Base-by-base conservation (phyloP, 2,329 filamentous ascomycete species). In the Paecilomyces variotii region DNA sequence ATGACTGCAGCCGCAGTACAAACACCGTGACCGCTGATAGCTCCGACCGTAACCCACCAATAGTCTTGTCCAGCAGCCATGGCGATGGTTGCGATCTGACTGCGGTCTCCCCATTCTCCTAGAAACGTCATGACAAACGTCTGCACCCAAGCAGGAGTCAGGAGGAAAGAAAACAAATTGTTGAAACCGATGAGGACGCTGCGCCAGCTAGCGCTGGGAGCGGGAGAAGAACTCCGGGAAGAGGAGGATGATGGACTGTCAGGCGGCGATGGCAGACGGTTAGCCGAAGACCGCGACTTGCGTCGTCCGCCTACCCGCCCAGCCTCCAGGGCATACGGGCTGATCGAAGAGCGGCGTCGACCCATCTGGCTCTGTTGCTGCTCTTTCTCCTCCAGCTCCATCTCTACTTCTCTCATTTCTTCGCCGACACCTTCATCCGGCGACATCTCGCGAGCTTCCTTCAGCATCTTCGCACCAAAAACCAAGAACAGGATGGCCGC, bases 91-190 rank as follows among this genome's bases (percentile, higher is more conserved):
- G 94, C 94, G 68, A 99, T 97, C 78, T 99, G 94, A 72, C 90
- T 96, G 65, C 94, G 86, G 70, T 99, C 94, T 59, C 94, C 94
- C 94, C 94, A 99, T 74, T 99, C 94, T 49, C 94, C 94, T 30
- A 99, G 78, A 77, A 99, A 99, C 1, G 94, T 99, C 94, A 99
- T 99, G 67, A 95, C 85, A 71, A 99, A 99, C 0, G 94, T 99
- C 76, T 97, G 93, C 12, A 99, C 94, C 94, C 94, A 99, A 0
- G 92, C 94, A 1, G 94, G 94, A 74, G 90, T 96, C 45, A 99
- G 82, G 3, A 99, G 82, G 5, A 99, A 80, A 10, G 90, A 91
- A 62, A 91, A 85, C 3, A 99, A 84, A 68, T 99, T 99, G 72
- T 87, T 86, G 26, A 97, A 78, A 0, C 94, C 92, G 24, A 82